Evolutionary conservation across 2,329 filamentous ascomycete species (phyloP).

Genomic region (Phaeosphaeria sp.): DNA sequence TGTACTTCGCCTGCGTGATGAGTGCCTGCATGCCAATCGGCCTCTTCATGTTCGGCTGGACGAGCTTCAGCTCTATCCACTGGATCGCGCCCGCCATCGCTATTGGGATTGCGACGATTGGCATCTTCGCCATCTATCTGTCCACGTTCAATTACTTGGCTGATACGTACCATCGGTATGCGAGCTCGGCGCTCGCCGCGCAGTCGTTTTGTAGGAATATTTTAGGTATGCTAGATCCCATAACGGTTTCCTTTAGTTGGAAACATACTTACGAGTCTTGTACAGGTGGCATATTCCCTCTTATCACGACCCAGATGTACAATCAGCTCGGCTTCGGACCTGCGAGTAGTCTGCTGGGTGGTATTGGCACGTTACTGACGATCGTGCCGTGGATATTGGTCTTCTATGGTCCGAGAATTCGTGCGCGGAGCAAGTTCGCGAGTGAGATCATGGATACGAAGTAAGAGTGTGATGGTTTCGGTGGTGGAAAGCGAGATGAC

Average conservation of each 20-base stretch:
- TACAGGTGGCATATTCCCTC: slow-evolving; percentile 73
- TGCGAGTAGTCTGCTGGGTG: slow-evolving; percentile 78
- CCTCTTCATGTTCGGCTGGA: slow-evolving; percentile 82
- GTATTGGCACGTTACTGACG: slow-evolving; percentile 70
- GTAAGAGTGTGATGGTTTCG: background rate
- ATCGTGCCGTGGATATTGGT: slow-evolving; percentile 88
- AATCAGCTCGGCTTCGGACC: slow-evolving; percentile 71
- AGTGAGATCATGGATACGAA: slow-evolving; percentile 43
- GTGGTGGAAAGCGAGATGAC: background rate
- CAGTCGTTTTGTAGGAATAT: slow-evolving; percentile 88
- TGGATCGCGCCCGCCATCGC: slow-evolving; percentile 77
- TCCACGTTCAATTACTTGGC: slow-evolving; percentile 93
- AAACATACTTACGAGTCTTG: slow-evolving; percentile 5
- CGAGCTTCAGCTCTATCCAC: slow-evolving; percentile 65
- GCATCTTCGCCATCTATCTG: slow-evolving; percentile 77
- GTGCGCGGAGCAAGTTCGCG: slow-evolving; percentile 79
- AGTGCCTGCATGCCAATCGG: slow-evolving; percentile 78
- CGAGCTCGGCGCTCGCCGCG: slow-evolving; percentile 83
- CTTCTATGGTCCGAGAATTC: slow-evolving; percentile 78
- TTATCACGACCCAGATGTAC: slow-evolving; percentile 79
- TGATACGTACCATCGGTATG: slow-evolving; percentile 85
- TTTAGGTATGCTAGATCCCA: slow-evolving; percentile 57
- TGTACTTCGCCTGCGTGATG: slow-evolving; percentile 84
- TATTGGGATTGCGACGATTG: slow-evolving; percentile 80
- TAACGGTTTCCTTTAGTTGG: background rate